Percentiles rank a stretch among this genome's conserved stretches.
Evolutionary conservation across 208 protist species (phyloP).

Genomic region (Trypanosoma theileri): DNA sequence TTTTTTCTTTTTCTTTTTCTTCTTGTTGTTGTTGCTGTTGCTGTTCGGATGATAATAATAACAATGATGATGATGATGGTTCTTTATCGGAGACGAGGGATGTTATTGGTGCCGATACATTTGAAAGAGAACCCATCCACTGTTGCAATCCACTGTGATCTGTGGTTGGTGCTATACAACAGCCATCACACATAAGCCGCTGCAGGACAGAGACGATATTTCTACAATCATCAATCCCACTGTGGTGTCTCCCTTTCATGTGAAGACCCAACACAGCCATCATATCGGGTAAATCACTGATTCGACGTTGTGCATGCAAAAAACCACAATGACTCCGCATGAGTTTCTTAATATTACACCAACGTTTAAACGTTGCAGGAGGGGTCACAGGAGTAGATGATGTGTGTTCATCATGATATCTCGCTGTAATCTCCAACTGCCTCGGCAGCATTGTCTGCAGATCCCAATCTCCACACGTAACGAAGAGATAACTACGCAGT

Average conservation of each 20-base stretch:
- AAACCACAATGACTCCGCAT: slow-evolving; percentile 35
- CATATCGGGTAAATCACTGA: slow-evolving; percentile 69
- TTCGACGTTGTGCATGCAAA: background rate
- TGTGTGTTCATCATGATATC: slow-evolving; percentile 13
- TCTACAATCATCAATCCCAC: slow-evolving; percentile 92
- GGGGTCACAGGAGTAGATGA: background rate
- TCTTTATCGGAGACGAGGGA: background rate
- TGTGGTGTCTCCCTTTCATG: slow-evolving; percentile 87
- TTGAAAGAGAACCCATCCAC: background rate
- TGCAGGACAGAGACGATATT: slow-evolving; percentile 89
- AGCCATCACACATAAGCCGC: slow-evolving; percentile 43
- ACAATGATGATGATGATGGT: background rate
- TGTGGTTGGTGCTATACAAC: slow-evolving; percentile 43
- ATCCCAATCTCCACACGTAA: slow-evolving; percentile 96
- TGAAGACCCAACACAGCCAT: slow-evolving; percentile 53
- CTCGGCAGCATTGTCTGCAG: slow-evolving; percentile 81
- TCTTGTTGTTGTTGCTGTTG: background rate
- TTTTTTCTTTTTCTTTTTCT: too few species aligned
- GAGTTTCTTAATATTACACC: slow-evolving; percentile 91
- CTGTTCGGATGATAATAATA: too few species aligned
- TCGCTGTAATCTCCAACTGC: slow-evolving; percentile 41
- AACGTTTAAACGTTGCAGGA: slow-evolving; percentile 49
- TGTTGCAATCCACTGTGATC: slow-evolving; percentile 18
- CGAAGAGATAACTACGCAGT: slow-evolving; percentile 71
- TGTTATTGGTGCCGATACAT: background rate